Percentiles rank a stretch among this genome's conserved stretches.
These are phyloP conservation scores for Plenodomus biglobosus DNA, from an alignment of 2,329 filamentous ascomycete genomes.

Conservation along the genomic window DNA sequence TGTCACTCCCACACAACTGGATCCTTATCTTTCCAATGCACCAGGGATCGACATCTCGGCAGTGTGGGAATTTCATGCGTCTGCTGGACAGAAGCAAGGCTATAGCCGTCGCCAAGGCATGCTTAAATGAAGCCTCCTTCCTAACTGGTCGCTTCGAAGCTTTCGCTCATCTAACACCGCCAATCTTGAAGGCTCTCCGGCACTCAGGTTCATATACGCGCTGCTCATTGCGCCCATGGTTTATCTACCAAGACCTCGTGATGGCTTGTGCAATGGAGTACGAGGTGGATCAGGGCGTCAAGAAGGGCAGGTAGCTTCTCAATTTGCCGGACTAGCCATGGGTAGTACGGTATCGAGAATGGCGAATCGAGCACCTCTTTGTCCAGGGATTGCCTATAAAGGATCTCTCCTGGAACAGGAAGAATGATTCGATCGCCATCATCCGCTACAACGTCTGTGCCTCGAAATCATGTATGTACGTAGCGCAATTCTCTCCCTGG, in stretches of 20 bases:
- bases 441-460: background rate
- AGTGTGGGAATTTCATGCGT: slow-evolving; percentile 12
- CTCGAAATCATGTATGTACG: slow-evolving; percentile 30
- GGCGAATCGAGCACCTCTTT: slow-evolving; percentile 14
- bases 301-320: slow-evolving; percentile 31
- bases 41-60: slow-evolving; percentile 21
- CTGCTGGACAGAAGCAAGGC: slow-evolving; percentile 2
- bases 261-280: slow-evolving; percentile 11
- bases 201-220: slow-evolving; percentile 23
- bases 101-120: slow-evolving; percentile 30
- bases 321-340: slow-evolving; percentile 36
- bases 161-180: slow-evolving; percentile 35
- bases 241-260: slow-evolving; percentile 27
- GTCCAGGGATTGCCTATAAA: slow-evolving; percentile 24
- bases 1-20: background rate
- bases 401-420: background rate
- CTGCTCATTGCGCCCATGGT: slow-evolving; percentile 11
- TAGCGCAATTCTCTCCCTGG: slow-evolving; percentile 33
- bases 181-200: slow-evolving; percentile 28
- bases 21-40: slow-evolving; percentile 14
- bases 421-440: background rate
- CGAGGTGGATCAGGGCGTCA: slow-evolving; percentile 17
- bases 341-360: slow-evolving; percentile 11
- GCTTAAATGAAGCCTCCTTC: slow-evolving; percentile 37
- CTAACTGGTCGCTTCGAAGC: slow-evolving; percentile 30